A percentile compares a stretch with the other conserved stretches of the same genome.
Evolutionary conservation across 768 basidiomycete genomes (phyloP).

Genomic region (Gloeostereum incarnatum): DNA sequence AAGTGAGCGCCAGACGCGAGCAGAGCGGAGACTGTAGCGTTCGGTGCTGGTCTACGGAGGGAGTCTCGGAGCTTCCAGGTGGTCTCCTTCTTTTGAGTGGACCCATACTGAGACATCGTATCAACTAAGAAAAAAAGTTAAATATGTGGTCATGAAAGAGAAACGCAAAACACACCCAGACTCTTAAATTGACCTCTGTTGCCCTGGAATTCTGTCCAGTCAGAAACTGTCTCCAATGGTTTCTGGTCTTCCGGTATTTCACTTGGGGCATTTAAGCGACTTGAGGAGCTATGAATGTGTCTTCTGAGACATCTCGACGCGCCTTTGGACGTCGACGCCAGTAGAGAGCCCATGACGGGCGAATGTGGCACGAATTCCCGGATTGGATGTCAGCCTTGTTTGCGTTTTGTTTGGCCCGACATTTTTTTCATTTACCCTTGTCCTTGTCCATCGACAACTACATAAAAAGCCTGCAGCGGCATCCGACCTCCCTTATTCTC

Average conservation of each 20-base stretch:
- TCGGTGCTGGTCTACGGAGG: conserved; percentile 55
- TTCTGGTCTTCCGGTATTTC: too few species aligned
- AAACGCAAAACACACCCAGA: conserved; percentile 33
- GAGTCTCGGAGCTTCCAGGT: conserved; percentile 67
- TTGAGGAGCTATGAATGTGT: too few species aligned
- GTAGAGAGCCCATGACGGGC: too few species aligned
- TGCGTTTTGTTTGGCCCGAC: conserved; percentile 12
- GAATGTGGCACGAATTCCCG: too few species aligned
- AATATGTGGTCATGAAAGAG: conserved; percentile 8
- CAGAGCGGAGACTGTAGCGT: conserved; percentile 80
- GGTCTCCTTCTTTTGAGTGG: conserved; percentile 57
- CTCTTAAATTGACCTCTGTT: conserved; percentile 45
- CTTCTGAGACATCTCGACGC: too few species aligned
- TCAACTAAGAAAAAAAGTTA: conserved; percentile 32
- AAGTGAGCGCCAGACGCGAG: conserved; percentile 91
- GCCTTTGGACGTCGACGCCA: too few species aligned
- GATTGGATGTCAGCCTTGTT: too few species aligned
- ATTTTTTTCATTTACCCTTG: conserved; percentile 26
- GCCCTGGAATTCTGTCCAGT: conserved; percentile 59
- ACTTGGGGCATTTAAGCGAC: too few species aligned
- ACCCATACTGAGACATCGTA: conserved; percentile 64
- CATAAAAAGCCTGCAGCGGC: neutral
- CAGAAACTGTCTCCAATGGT: conserved; percentile 36
- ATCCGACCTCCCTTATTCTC: conserved; percentile 18
- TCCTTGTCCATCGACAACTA: conserved; percentile 4